Base-by-base conservation (phyloP, 1,139 yeast genomes). In the Pichia sp. region DNA sequence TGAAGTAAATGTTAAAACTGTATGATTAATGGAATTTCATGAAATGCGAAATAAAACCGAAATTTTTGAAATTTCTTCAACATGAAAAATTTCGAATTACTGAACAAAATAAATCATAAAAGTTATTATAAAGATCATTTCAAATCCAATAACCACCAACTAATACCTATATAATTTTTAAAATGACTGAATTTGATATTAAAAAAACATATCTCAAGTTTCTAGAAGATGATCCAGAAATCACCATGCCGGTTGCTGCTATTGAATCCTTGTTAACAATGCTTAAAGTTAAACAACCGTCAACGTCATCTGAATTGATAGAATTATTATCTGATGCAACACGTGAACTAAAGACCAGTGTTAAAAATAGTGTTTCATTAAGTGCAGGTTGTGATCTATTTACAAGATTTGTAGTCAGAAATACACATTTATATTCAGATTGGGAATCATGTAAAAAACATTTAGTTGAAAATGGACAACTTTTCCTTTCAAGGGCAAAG, bases 231-330 rank as follows among this genome's bases (percentile, higher is more conserved):
- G 97, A 93, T 69, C 77, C 87, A 28, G 98, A 93, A 52, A 87
- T 95, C 84, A 91, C 99, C 14, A 95, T 91, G 98, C 99, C 99
- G 5, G 88, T 95, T 43, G 99, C 99, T 49, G 99, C 99, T 49
- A 95, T 95, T 64, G 98, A 93, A 70, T 83, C 96, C 25, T 74
- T 95, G 50, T 96, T 93, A 31, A 86, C 95, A 7, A 79, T 93
- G 72, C 72, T 95, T 43, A 76, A 84, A 57, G 80, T 83, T 49
- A 85, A 89, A 61, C 89, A 89, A 66, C 97, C 97, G 3, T 78
- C 89, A 5, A 95, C 99, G 0, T 88, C 96, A 2, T 87, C 97
- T 1, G 99, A 95, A 67, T 78, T 93, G 64, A 91, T 90, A 66
- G 86, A 83, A 52, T 74, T 90, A 19, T 81, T 93, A 53, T 85